phyloP scores from a whole-genome alignment of 768 basidiomycete species.

The Trichaptum fuscoviolaceum region DNA sequence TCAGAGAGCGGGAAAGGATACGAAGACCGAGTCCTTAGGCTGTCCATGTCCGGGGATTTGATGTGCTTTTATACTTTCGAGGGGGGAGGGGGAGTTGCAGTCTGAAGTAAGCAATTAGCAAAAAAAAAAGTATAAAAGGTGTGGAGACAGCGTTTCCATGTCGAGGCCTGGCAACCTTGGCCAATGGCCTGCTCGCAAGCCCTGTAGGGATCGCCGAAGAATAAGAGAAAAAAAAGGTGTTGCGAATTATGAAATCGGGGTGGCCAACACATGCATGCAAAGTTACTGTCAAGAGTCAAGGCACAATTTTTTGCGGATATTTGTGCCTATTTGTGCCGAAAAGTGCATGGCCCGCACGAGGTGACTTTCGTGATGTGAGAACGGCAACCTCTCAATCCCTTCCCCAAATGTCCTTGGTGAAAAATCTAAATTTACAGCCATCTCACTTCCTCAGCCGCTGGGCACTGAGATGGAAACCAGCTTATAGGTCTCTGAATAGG shows the following conservation, averaged over 20 bases:
- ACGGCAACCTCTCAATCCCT: not conserved
- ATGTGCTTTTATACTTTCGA: not conserved
- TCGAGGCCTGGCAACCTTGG: not conserved
- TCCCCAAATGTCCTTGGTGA: not conserved
- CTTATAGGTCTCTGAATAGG: not conserved
- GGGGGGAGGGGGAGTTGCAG: not conserved
- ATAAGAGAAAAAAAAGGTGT: not conserved
- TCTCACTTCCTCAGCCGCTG: not conserved
- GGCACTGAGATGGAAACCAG: not conserved
- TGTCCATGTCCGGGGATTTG: not conserved
- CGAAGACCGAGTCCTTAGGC: not conserved
- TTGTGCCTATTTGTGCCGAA: not conserved
- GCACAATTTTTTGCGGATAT: not conserved
- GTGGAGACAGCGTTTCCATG: not conserved
- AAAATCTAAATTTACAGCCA: not conserved
- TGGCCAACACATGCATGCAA: not conserved
- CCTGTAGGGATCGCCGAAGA: not conserved
- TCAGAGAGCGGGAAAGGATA: not conserved
- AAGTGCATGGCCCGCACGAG: not conserved
- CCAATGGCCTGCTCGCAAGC: not conserved
- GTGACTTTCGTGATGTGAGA: not conserved
- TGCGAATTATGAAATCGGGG: not conserved
- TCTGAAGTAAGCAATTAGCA: not conserved
- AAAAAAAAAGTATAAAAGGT: not conserved
- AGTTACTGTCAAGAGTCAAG: not conserved